These are phyloP conservation scores for Penicillium tannophilum DNA, from an alignment of 495 filamentous ascomycete genomes.

Conservation along the genomic window DNA sequence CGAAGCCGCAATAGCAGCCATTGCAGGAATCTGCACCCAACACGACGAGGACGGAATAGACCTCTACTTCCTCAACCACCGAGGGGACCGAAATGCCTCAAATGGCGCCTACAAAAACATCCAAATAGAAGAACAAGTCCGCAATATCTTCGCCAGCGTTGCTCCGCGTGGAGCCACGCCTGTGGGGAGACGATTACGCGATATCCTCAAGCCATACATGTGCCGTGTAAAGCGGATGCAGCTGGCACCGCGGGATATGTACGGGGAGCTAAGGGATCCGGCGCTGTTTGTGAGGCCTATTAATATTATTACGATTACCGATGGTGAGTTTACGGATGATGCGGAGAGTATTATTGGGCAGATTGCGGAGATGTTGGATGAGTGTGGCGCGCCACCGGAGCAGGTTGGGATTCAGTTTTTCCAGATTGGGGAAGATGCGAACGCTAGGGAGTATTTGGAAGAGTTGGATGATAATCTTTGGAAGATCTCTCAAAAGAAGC, in stretches of 20 bases:
- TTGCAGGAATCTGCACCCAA: slow-evolving; percentile 81
- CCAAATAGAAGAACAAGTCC: slow-evolving; percentile 51
- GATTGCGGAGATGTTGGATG: slow-evolving; percentile 71
- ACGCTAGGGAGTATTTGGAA: slow-evolving; percentile 64
- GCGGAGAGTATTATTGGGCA: slow-evolving; percentile 69
- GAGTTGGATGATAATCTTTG: slow-evolving; percentile 79
- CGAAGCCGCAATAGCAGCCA: slow-evolving; percentile 66
- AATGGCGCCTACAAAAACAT: slow-evolving; percentile 60
- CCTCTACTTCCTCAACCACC: slow-evolving; percentile 86
- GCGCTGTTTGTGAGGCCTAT: slow-evolving; percentile 65
- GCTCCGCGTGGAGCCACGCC: slow-evolving; percentile 69
- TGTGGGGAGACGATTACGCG: slow-evolving; percentile 70
- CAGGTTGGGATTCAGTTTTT: slow-evolving; percentile 97
- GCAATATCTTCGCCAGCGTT: slow-evolving; percentile 67
- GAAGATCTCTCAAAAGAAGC: slow-evolving; percentile 45
- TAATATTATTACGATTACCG: slow-evolving; percentile 93
- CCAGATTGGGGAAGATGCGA: slow-evolving; percentile 79
- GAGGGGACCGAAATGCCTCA: slow-evolving; percentile 31
- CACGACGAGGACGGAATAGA: slow-evolving; percentile 92
- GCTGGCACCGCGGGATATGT: slow-evolving; percentile 45
- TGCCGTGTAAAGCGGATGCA: slow-evolving; percentile 41
- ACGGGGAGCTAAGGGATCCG: slow-evolving; percentile 12
- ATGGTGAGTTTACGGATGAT: slow-evolving; percentile 84
- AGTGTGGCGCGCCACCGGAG: slow-evolving; percentile 70
- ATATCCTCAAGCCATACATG: slow-evolving; percentile 76